Percentiles rank a stretch among this genome's conserved stretches.
Conservation (phyloP, 345 rosid genomes). For the Dipteronia sinensis region DNA sequence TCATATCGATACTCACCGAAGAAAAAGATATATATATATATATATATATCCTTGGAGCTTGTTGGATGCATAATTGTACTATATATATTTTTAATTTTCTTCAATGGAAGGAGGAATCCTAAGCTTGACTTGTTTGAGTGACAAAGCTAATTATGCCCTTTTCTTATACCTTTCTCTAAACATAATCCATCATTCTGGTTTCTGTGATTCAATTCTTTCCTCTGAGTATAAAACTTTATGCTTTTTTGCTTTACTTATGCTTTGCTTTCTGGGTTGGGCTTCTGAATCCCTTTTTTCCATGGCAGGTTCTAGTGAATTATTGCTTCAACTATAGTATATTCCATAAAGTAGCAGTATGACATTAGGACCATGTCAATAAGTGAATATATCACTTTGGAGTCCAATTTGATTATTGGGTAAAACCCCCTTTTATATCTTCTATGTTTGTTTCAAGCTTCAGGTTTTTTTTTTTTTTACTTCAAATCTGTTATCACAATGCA, state of each 20-base stretch:
- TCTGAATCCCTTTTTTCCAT: constrained; percentile 26
- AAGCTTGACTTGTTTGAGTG: constrained; percentile 16
- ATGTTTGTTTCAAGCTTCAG: too few species aligned
- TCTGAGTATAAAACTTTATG: constrained; percentile 14
- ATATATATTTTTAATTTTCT: neutral
- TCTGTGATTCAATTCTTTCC: constrained; percentile 9
- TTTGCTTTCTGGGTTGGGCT: constrained; percentile 29
- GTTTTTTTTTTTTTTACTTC: too few species aligned
- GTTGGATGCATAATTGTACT: neutral
- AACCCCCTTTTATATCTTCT: neutral
- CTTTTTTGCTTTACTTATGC: constrained; percentile 25
- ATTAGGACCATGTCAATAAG: neutral
- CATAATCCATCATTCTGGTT: constrained; percentile 27
- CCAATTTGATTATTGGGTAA: neutral
- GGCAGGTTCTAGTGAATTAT: constrained; percentile 10
- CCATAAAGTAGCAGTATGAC: neutral
- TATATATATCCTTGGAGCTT: neutral
- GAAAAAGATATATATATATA: too few species aligned
- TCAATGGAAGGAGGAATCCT: constrained; percentile 15
- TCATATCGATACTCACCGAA: too few species aligned
- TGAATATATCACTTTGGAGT: neutral
- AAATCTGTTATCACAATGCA: neutral
- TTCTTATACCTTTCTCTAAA: constrained; percentile 39
- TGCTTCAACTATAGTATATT: neutral
- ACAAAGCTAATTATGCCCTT: constrained; percentile 14